Conservation (phyloP, 176 grass and related monocot species). For the Cymbopogon citratus region DNA sequence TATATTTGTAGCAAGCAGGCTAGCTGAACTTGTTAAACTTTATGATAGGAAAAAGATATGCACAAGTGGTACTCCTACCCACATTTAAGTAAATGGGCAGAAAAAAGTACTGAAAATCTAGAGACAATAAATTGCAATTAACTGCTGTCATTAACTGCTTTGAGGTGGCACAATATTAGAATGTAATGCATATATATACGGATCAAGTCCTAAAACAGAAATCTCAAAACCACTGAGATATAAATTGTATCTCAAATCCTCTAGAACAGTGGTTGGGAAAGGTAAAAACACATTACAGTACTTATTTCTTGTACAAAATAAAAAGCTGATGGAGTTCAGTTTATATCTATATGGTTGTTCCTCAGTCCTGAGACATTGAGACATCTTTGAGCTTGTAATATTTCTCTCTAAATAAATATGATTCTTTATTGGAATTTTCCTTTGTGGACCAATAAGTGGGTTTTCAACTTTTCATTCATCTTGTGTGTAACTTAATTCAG, state of each 20-base stretch:
- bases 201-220: too few species aligned
- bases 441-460: not conserved
- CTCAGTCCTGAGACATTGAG: too few species aligned
- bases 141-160: not conserved
- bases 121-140: not conserved
- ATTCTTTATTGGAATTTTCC: not conserved
- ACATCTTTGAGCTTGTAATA: not conserved
- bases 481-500: not conserved
- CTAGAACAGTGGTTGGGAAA: too few species aligned
- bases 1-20: not conserved
- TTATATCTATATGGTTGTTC: too few species aligned
- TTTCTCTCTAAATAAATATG: not conserved
- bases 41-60: not conserved
- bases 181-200: too few species aligned
- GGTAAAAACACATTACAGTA: too few species aligned
- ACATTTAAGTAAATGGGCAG: not conserved
- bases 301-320: too few species aligned
- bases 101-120: not conserved
- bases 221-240: too few species aligned
- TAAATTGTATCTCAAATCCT: too few species aligned
- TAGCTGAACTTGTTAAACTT: not conserved
- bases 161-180: too few species aligned
- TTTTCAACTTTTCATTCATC: not conserved
- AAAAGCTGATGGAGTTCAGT: too few species aligned
- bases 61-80: not conserved